Evolutionary conservation across 208 protist species (phyloP), one percentile per base, ranked within the genome.

Genomic region (Leishmania amazonensis): DNA sequence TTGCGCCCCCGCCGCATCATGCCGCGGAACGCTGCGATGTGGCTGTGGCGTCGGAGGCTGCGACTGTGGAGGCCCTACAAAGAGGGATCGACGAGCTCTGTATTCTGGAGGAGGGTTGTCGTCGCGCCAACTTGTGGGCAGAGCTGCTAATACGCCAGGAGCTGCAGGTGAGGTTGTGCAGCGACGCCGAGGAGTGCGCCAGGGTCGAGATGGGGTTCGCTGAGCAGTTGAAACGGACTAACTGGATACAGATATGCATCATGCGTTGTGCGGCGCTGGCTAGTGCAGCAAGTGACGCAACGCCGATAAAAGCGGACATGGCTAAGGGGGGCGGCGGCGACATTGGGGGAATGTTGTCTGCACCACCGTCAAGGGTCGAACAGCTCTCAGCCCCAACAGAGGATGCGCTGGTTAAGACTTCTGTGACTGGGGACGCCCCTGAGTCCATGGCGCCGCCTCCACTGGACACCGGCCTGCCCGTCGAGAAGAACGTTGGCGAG

Each of bases 121-220:
- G 51, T 11, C 49, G 51, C 31, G 54, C 51, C 49, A 57, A 79
- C 38, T 9, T 38, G 24, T 71, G 54, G 17, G 78, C 77, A 1
- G 76, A 78, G 72, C 19, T 31, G 8, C 53, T 78, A 6, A 51
- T 85, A 17, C 53, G 62, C 11, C 71, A 67, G 0, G 64, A 79
- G 42, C 64, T 81, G 70, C 72, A 70, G 31, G 24, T 64, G 57
- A 78, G 31, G 57, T 24, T 85, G 58, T 78, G 77, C 47, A 45
- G 31, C 15, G 75, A 85, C 77, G 64, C 40, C 3, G 77, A 75
- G 72, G 65, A 35, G 4, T 79, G 79, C 73, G 21, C 45, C 17
- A 40, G 78, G 38, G 72, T 67, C 19, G 82, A 81, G 11, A n/a
- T 85, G 11, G 60, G 47, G 17, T 79, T 76, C 47, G 40, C 17